phyloP scores from a whole-genome alignment of 352 stramenopile species.

The Phytophthora boehmeriae region DNA sequence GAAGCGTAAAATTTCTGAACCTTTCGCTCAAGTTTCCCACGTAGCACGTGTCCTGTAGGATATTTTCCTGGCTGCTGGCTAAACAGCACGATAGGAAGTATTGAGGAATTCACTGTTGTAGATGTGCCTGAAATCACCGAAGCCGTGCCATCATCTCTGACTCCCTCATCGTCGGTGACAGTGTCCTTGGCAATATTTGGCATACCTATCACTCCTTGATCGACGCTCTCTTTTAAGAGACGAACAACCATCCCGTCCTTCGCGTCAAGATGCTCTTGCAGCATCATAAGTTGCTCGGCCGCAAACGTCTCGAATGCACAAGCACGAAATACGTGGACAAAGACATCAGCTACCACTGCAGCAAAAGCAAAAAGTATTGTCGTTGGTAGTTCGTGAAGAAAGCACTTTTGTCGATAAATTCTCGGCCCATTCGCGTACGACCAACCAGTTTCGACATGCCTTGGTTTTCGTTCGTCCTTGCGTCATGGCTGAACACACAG shows the following conservation, averaged over 20 bases:
- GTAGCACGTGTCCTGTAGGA: constrained; percentile 11
- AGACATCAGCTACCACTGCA: constrained; percentile 54
- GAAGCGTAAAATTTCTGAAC: constrained; percentile 39
- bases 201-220: neutral
- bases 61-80: constrained; percentile 42
- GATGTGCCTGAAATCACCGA: neutral
- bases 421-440: constrained; percentile 10
- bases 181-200: neutral
- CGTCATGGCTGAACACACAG: constrained; percentile 65
- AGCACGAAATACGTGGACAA: constrained; percentile 53
- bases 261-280: constrained; percentile 48
- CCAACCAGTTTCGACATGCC: neutral
- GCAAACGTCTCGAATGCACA: constrained; percentile 60
- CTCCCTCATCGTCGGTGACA: neutral
- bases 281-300: constrained; percentile 44
- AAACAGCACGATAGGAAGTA: constrained; percentile 20
- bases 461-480: constrained; percentile 14
- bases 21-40: constrained; percentile 39
- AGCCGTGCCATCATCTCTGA: constrained; percentile 1
- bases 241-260: constrained; percentile 53
- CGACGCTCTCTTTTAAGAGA: constrained; percentile 8
- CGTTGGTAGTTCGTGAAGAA: constrained; percentile 60
- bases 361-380: constrained; percentile 65
- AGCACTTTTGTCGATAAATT: constrained; percentile 10
- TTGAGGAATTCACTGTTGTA: neutral